Evolutionary conservation across 495 filamentous ascomycete species (phyloP).

Genomic region (Thermochaetoides thermophila): DNA sequence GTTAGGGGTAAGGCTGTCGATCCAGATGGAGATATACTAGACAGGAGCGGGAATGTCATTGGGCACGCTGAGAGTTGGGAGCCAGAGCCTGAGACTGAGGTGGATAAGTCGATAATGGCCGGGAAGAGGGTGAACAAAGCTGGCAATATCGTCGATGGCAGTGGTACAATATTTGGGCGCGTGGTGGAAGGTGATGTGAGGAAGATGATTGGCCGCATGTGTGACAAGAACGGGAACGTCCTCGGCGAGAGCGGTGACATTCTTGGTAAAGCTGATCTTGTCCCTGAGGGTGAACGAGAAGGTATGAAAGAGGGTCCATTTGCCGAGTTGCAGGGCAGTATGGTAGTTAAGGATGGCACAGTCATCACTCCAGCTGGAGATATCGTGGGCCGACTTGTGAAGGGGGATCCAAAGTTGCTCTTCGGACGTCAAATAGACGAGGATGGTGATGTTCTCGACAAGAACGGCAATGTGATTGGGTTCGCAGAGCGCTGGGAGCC

Average conservation of each 20-base stretch:
- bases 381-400: slow-evolving; percentile 58
- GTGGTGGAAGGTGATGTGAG: slow-evolving; percentile 58
- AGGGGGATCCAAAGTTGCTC: slow-evolving; percentile 58
- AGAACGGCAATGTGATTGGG: slow-evolving; percentile 68
- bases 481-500: slow-evolving; percentile 73
- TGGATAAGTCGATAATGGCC: slow-evolving; percentile 54
- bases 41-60: slow-evolving; percentile 64
- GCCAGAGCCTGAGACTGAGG: slow-evolving; percentile 41
- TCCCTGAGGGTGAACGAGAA: slow-evolving; percentile 53
- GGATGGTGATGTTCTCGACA: slow-evolving; percentile 70
- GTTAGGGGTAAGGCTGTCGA: slow-evolving; percentile 66
- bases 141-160: slow-evolving; percentile 65
- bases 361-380: slow-evolving; percentile 45
- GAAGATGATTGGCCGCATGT: slow-evolving; percentile 62
- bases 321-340: slow-evolving; percentile 55
- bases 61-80: slow-evolving; percentile 72
- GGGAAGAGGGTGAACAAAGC: slow-evolving; percentile 78
- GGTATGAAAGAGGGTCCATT: slow-evolving; percentile 64
- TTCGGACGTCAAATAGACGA: slow-evolving; percentile 65
- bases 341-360: slow-evolving; percentile 63
- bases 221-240: slow-evolving; percentile 66
- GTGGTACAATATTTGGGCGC: slow-evolving; percentile 60
- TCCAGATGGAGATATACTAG: slow-evolving; percentile 70
- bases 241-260: slow-evolving; percentile 70
- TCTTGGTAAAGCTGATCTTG: slow-evolving; percentile 64